Evolutionary conservation across 2,329 filamentous ascomycete species (phyloP).

Genomic region (Talaromyces pinophilus): DNA sequence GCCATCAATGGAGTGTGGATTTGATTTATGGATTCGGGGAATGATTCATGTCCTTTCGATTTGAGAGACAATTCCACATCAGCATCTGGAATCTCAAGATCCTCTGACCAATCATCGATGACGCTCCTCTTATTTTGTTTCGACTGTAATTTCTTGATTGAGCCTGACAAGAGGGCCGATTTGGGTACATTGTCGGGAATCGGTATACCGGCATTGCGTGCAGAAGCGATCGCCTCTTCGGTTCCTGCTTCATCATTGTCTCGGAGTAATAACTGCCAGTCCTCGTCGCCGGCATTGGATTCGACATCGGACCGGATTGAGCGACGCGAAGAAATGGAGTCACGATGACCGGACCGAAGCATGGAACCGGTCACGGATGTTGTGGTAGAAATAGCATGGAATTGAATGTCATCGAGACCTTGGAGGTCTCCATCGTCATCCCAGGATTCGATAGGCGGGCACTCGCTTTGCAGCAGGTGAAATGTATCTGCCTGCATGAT

Average conservation of each 20-base stretch:
- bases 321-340: conserved; percentile 77
- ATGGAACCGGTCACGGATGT: conserved; percentile 48
- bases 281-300: conserved; percentile 74
- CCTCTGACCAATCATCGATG: conserved; percentile 79
- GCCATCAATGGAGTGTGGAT: conserved; percentile 54
- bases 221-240: conserved; percentile 80
- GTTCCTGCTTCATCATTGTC: conserved; percentile 84
- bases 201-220: conserved; percentile 86
- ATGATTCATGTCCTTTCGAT: conserved; percentile 59
- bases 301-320: conserved; percentile 83
- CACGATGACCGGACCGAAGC: conserved; percentile 57
- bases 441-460: conserved; percentile 50
- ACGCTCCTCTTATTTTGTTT: conserved; percentile 71
- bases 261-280: conserved; percentile 82
- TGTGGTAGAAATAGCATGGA: conserved; percentile 48
- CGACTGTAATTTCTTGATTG: conserved; percentile 84
- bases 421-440: conserved; percentile 53
- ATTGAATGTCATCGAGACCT: conserved; percentile 49
- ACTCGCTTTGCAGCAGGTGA: conserved; percentile 37
- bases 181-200: conserved; percentile 82
- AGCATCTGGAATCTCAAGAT: conserved; percentile 67
- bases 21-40: conserved; percentile 69
- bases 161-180: conserved; percentile 86
- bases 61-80: conserved; percentile 65
- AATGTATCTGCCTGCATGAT: conserved; percentile 44